Evolutionary conservation across 192 early-diverging fungal species (phyloP).

Genomic region (Podila horticola): DNA sequence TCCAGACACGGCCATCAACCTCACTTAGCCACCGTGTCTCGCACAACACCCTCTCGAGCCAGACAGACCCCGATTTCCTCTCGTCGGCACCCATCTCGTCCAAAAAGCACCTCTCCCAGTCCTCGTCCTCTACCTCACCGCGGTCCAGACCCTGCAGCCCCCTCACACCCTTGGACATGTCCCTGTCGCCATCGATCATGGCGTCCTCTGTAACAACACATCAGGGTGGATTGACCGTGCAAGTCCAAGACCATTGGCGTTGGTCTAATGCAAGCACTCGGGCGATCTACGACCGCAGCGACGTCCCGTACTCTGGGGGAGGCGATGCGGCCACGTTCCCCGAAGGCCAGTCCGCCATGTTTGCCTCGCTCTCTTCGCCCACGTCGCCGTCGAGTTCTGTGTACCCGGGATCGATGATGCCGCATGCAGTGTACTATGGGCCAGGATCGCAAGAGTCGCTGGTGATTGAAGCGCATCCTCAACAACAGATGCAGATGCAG

Average conservation of each 20-base stretch:
- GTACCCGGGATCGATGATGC: not conserved
- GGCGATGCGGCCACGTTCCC: not conserved
- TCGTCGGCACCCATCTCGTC: not conserved
- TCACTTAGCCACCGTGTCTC: not conserved
- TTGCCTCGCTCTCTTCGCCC: not conserved
- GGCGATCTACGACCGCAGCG: no score
- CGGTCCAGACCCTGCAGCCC: conserved; percentile 2
- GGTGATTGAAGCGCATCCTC: not conserved
- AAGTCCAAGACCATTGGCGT: not conserved
- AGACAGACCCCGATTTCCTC: not conserved
- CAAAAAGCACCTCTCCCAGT: not conserved
- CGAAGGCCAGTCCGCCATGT: not conserved
- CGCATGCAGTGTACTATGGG: not conserved
- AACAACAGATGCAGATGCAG: no score
- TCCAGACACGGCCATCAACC: not conserved
- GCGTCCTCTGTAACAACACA: not conserved
- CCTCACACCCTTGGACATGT: not conserved
- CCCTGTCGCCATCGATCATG: not conserved
- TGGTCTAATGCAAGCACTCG: no score
- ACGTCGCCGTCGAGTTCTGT: not conserved
- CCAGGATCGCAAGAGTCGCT: not conserved
- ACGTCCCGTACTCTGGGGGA: no score
- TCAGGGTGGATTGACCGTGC: not conserved
- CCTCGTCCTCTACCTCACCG: not conserved
- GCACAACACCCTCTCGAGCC: not conserved